Evolutionary conservation across 176 grass and related monocot species (phyloP).

Genomic region (Ananas comosus): DNA sequence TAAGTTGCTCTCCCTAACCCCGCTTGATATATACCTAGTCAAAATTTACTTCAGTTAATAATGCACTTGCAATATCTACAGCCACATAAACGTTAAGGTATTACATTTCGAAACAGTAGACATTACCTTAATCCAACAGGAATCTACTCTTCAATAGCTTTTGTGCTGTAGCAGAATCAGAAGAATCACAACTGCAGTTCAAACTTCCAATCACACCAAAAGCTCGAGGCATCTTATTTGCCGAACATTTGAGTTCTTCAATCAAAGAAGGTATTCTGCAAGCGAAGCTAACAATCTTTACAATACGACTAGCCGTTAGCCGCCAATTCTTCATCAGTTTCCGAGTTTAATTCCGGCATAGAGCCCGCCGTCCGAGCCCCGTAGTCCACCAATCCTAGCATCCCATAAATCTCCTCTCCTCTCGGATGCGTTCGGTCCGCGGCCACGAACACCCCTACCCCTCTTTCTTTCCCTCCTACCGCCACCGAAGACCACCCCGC

Average conservation of each 20-base stretch:
- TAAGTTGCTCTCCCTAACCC: too few species aligned
- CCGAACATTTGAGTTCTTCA: too few species aligned
- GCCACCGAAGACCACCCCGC: slow-evolving; percentile 49
- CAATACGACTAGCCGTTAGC: slow-evolving; percentile 5
- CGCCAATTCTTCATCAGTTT: slow-evolving; percentile 15
- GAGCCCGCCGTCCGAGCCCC: slow-evolving; percentile 16
- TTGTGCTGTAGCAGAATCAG: too few species aligned
- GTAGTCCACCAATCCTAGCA: slow-evolving; percentile 38
- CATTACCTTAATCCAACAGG: neutral
- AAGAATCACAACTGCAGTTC: too few species aligned
- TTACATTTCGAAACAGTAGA: neutral
- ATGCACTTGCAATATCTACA: too few species aligned
- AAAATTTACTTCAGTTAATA: too few species aligned
- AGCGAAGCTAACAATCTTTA: neutral
- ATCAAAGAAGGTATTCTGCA: neutral
- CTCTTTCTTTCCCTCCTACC: slow-evolving; percentile 33
- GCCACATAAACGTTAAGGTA: neutral
- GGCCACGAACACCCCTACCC: slow-evolving; percentile 40
- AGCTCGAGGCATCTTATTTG: too few species aligned
- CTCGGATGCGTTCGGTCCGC: slow-evolving; percentile 34
- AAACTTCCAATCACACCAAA: too few species aligned
- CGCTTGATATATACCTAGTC: too few species aligned
- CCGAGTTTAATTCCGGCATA: slow-evolving; percentile 18
- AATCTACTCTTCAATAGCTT: neutral
- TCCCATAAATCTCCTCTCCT: slow-evolving; percentile 26